A percentile compares a stretch with the other conserved stretches of the same genome.
These are phyloP conservation scores for Rubroboletus pulcherrimus DNA, from an alignment of 768 basidiomycete species.

Conservation along the genomic window DNA sequence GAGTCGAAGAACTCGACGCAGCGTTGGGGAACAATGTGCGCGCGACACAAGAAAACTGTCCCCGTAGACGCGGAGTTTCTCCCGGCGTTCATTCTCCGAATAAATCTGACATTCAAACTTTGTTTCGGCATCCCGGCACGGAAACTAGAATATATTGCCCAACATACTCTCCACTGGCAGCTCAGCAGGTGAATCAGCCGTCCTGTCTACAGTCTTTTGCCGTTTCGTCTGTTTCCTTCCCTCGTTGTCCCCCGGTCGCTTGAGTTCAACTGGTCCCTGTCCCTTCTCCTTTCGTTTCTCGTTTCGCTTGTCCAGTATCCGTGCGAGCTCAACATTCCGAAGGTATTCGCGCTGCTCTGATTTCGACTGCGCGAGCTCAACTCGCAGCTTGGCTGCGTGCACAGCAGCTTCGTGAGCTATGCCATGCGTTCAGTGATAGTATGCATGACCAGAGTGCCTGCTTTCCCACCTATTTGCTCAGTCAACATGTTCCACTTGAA, in stretches of 20 bases:
- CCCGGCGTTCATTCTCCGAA: slow-evolving; percentile 20
- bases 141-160: slow-evolving; percentile 47
- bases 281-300: slow-evolving; percentile 60
- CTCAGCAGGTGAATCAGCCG: slow-evolving; percentile 9
- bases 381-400: slow-evolving; percentile 83
- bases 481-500: slow-evolving; percentile 99
- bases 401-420: slow-evolving; percentile 90
- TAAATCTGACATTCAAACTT: slow-evolving; percentile 16
- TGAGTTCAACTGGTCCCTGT: slow-evolving; percentile 39
- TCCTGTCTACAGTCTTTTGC: slow-evolving; percentile 2
- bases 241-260: slow-evolving; percentile 14
- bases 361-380: slow-evolving; percentile 84
- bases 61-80: slow-evolving; percentile 15
- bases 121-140: slow-evolving; percentile 12
- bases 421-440: slow-evolving; percentile 8
- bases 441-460: neutral
- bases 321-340: slow-evolving; percentile 89
- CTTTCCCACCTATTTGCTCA: slow-evolving; percentile 90
- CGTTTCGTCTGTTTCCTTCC: slow-evolving; percentile 14
- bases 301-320: slow-evolving; percentile 77
- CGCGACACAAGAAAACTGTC: slow-evolving; percentile 50
- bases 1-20: slow-evolving; percentile 31
- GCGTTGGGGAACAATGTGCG: slow-evolving; percentile 47
- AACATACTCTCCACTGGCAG: slow-evolving; percentile 41
- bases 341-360: slow-evolving; percentile 91